Evolutionary conservation across 495 filamentous ascomycete species (phyloP).

Genomic region (Xylaria longipes): DNA sequence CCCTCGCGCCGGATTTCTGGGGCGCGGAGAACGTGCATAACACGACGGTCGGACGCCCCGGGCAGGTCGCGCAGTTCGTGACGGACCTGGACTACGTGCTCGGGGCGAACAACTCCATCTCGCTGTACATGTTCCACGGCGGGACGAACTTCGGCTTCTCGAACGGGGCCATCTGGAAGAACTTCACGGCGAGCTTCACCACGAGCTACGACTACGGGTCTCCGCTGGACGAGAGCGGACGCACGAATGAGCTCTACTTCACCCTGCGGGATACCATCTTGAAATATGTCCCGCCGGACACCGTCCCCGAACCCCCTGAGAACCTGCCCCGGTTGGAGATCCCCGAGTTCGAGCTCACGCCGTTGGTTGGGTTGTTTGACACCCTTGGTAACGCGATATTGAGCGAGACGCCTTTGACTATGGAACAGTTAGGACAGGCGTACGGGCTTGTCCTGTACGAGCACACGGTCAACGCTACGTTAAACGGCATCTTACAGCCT

Average conservation of each 20-base stretch:
- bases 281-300: slow-evolving; percentile 41
- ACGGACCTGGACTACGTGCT: slow-evolving; percentile 51
- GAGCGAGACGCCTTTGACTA: slow-evolving; percentile 42
- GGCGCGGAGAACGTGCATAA: slow-evolving; percentile 42
- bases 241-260: slow-evolving; percentile 50
- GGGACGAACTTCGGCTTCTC: slow-evolving; percentile 55
- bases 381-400: slow-evolving; percentile 28
- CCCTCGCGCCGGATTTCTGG: slow-evolving; percentile 47
- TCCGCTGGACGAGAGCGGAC: slow-evolving; percentile 56
- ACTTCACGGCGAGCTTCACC: slow-evolving; percentile 43
- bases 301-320: slow-evolving; percentile 40
- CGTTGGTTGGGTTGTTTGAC: slow-evolving; percentile 40
- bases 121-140: slow-evolving; percentile 58
- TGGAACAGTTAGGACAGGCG: slow-evolving; percentile 53
- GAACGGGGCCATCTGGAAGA: slow-evolving; percentile 52
- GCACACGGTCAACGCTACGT: slow-evolving; percentile 36
- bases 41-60: slow-evolving; percentile 36
- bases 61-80: slow-evolving; percentile 31
- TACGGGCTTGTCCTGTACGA: slow-evolving; percentile 52
- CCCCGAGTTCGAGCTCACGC: slow-evolving; percentile 37
- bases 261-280: slow-evolving; percentile 46
- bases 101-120: slow-evolving; percentile 49
- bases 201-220: slow-evolving; percentile 59
- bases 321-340: slow-evolving; percentile 43
- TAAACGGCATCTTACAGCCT: slow-evolving; percentile 41